Base-by-base conservation (phyloP, 176 grass and related monocot genomes). In the Oryza nivara region DNA sequence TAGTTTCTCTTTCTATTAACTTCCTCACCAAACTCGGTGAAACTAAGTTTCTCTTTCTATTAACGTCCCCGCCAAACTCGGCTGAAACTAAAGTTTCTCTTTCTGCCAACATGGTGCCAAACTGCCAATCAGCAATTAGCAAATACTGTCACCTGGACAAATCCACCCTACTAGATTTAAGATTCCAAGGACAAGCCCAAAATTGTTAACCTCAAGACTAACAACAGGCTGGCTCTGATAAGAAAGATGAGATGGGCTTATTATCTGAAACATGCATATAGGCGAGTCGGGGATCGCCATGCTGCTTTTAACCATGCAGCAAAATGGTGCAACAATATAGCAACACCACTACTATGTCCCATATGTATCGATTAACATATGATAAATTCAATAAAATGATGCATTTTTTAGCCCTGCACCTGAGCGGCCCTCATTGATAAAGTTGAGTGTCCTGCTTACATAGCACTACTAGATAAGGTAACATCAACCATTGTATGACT, bases 31-130 rank as follows among this genome's bases (percentile, higher is more conserved):
- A 7, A 75, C 74, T 65, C 32, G 14, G 19, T 43, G 12, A 5
- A 58, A 49, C 28, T 38, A 66, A 17, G 43, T 38, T 65, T 75
- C 19, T 8, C 40, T 9, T 8, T 41, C 7, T 41, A 52, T 54
- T 7, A 65, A 19, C 11, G 65, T 74, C 70, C 63, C 38, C 23
- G 14, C 54, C 26, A 7, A 7, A 75, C 74, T 65, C 32, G 14
- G 3, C 28, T 43, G 12, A 5, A 58, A 49, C 28, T 38, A 66
- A 66, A 17, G 43, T 38, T 65, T 75, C 40, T 38, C 46, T 51
- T 67, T 84, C 6, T 45, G 71, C n/a, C 45, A 48, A 84, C 43
- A 66, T 74, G 61, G 28, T 25, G 35, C 13, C 28, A 74, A 66
- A 23, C 26, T 25, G 15, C 13, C 44, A 66, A 66, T 36, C 26